Evolutionary conservation across 2,329 filamentous ascomycete genomes (phyloP).

Genomic region (Stemphylium lycopersici): DNA sequence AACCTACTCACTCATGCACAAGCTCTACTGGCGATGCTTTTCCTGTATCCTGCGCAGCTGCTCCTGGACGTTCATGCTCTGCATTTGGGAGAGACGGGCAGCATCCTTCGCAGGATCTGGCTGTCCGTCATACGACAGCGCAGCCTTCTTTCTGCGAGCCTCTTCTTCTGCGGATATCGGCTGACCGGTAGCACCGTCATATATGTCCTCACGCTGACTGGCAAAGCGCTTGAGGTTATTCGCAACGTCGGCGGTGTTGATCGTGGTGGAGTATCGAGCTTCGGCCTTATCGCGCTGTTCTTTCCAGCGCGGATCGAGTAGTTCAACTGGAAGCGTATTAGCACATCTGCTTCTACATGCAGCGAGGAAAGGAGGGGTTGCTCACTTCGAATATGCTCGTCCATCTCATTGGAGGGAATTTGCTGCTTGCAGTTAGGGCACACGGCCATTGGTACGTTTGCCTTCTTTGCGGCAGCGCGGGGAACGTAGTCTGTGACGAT

Average conservation of each 20-base stretch:
- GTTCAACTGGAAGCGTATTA: slow-evolving; percentile 69
- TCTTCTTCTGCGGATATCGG: slow-evolving; percentile 74
- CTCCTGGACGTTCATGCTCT: slow-evolving; percentile 74
- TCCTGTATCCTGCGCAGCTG: slow-evolving; percentile 76
- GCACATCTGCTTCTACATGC: slow-evolving; percentile 18
- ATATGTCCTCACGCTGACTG: slow-evolving; percentile 85
- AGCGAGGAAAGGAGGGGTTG: slow-evolving; percentile 1
- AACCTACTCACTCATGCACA: not conserved
- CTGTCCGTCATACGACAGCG: slow-evolving; percentile 69
- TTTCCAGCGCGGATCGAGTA: slow-evolving; percentile 93
- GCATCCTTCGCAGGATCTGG: slow-evolving; percentile 64
- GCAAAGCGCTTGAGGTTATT: slow-evolving; percentile 95
- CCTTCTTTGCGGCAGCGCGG: slow-evolving; percentile 74
- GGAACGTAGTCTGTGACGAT: slow-evolving; percentile 94
- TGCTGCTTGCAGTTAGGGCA: slow-evolving; percentile 94
- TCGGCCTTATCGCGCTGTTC: slow-evolving; percentile 92
- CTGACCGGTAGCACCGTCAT: slow-evolving; percentile 74
- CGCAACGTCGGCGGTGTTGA: slow-evolving; percentile 85
- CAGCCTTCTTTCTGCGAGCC: slow-evolving; percentile 76
- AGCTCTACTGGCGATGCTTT: slow-evolving; percentile 48
- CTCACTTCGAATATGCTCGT: slow-evolving; percentile 88
- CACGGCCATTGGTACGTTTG: slow-evolving; percentile 70
- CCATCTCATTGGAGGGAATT: slow-evolving; percentile 84
- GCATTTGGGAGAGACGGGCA: slow-evolving; percentile 60
- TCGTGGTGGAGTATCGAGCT: slow-evolving; percentile 81